Evolutionary conservation across 2,329 filamentous ascomycete species (phyloP).

Genomic region (Fusarium coffeatum): DNA sequence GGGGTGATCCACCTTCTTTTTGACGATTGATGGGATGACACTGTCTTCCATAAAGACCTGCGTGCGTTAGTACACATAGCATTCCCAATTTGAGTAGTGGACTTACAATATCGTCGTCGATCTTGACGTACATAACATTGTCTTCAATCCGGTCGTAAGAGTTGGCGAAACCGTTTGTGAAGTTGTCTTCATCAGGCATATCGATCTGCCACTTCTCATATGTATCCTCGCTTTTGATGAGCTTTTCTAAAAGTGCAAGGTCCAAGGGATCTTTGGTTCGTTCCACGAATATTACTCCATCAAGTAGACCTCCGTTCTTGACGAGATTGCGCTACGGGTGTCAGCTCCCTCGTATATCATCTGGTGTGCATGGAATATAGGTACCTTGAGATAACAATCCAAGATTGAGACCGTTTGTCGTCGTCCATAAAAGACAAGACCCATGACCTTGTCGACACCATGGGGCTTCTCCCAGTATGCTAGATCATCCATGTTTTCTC

Average conservation of each 20-base stretch:
- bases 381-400: slow-evolving; percentile 59
- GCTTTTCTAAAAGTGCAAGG: slow-evolving; percentile 54
- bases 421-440: slow-evolving; percentile 60
- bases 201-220: slow-evolving; percentile 55
- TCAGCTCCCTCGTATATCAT: neutral
- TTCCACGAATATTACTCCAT: slow-evolving; percentile 59
- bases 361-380: neutral
- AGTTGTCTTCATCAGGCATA: slow-evolving; percentile 47
- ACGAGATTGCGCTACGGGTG: slow-evolving; percentile 54
- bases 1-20: slow-evolving; percentile 63
- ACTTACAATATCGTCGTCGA: slow-evolving; percentile 55
- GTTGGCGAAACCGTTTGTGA: slow-evolving; percentile 49
- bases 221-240: slow-evolving; percentile 51
- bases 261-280: slow-evolving; percentile 55
- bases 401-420: slow-evolving; percentile 58
- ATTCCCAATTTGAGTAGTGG: accelerated
- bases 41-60: slow-evolving; percentile 54
- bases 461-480: slow-evolving; percentile 36
- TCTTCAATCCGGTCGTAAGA: slow-evolving; percentile 61
- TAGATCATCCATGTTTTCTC: slow-evolving; percentile 32
- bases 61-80: neutral
- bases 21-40: slow-evolving; percentile 64
- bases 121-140: slow-evolving; percentile 57
- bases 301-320: slow-evolving; percentile 58
- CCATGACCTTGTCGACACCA: slow-evolving; percentile 53